Percentiles rank a stretch among this genome's conserved stretches.
phyloP scores from a whole-genome alignment of 306 rosid species.

The Gynostemma pentaphyllum region DNA sequence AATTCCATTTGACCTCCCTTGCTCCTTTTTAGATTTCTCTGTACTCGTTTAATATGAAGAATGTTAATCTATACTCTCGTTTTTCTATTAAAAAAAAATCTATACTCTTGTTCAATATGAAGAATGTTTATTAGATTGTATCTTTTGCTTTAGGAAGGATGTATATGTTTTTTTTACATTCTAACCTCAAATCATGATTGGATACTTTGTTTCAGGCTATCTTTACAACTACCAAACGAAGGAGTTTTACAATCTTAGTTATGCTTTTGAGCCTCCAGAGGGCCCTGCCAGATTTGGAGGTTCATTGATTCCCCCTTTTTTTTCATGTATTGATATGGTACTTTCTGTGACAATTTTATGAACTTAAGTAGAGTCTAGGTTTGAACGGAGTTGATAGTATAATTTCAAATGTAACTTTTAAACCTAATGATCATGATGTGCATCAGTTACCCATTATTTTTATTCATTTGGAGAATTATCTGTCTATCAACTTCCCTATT shows the following conservation, averaged over 20 bases:
- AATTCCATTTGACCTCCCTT: not conserved
- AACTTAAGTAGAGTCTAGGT: not conserved
- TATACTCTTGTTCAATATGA: not conserved
- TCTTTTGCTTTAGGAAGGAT: conserved; percentile 1
- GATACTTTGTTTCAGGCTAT: conserved; percentile 54
- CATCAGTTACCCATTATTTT: too few relatives aligned
- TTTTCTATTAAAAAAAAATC: too few relatives aligned
- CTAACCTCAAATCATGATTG: conserved; percentile 6
- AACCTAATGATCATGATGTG: too few relatives aligned
- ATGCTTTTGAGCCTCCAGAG: conserved; percentile 59
- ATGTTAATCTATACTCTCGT: too few relatives aligned
- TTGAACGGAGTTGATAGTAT: not conserved
- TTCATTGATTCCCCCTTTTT: conserved; percentile 30
- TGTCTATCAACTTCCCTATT: too few relatives aligned
- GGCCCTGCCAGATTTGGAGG: conserved; percentile 97
- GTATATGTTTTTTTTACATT: not conserved
- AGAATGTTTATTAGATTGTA: not conserved
- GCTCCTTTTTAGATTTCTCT: not conserved
- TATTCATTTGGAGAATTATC: too few relatives aligned
- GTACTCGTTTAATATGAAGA: not conserved
- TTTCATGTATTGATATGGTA: conserved; percentile 6
- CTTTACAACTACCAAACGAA: conserved; percentile 78
- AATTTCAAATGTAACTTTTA: too few relatives aligned
- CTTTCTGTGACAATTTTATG: not conserved
- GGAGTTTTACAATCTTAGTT: conserved; percentile 90